Conservation (phyloP, 257 asterid species). For the Apocynum venetum region DNA sequence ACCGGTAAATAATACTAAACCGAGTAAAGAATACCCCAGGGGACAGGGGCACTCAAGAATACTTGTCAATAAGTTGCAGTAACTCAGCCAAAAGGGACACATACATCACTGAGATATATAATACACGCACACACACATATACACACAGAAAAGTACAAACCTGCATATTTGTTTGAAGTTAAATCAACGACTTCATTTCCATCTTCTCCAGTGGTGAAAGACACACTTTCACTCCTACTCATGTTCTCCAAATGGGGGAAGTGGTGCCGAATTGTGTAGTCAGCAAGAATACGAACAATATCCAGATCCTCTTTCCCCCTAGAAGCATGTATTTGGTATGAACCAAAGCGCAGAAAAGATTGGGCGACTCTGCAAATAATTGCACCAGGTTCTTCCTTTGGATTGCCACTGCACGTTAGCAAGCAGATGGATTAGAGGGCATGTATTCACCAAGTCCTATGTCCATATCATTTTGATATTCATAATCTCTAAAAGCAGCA, state of each 20-base stretch:
- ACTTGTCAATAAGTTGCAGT: neutral
- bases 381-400: constrained; percentile 98
- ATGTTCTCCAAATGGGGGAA: constrained; percentile 80
- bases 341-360: constrained; percentile 94
- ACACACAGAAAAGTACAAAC: constrained; percentile 19
- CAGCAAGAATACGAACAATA: constrained; percentile 75
- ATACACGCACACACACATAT: neutral
- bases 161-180: constrained; percentile 96
- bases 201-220: constrained; percentile 83
- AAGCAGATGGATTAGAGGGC: neutral
- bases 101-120: neutral
- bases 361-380: constrained; percentile 90
- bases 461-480: neutral
- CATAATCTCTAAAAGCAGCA: neutral
- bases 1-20: neutral
- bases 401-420: constrained; percentile 73
- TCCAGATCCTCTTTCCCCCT: constrained; percentile 76
- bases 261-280: constrained; percentile 80
- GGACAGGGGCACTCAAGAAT: neutral
- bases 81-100: neutral
- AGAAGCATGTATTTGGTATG: constrained; percentile 87
- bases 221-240: constrained; percentile 69
- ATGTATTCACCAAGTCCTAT: neutral
- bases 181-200: constrained; percentile 83
- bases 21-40: neutral